phyloP scores from a whole-genome alignment of 108 stramenopile species.

The Cyclotella choctawhatcheeana region DNA sequence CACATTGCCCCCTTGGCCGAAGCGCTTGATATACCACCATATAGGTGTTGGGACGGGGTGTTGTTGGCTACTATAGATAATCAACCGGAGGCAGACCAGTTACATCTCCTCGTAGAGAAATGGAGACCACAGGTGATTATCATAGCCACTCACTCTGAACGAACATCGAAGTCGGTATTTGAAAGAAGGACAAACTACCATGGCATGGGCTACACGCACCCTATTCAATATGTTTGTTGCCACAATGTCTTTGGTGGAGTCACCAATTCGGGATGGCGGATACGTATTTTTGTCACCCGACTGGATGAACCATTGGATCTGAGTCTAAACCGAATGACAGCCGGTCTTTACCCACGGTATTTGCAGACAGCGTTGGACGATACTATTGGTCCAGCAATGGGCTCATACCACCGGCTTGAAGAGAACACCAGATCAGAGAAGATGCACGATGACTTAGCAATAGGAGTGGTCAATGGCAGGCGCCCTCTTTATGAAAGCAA shows the following conservation, averaged over 20 bases:
- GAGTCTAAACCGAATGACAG: not conserved
- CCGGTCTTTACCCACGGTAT: not conserved
- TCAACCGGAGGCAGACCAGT: not conserved
- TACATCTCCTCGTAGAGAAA: not conserved
- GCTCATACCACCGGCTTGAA: not conserved
- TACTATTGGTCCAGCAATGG: not conserved
- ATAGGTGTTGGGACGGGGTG: not conserved
- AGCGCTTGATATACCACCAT: conserved; percentile 2
- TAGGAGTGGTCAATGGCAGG: not conserved
- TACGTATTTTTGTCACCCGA: not conserved
- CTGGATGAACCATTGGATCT: not conserved
- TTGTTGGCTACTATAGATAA: not conserved
- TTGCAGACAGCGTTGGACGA: conserved; percentile 1
- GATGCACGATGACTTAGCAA: not conserved
- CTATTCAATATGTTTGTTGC: not conserved
- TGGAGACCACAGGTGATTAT: not conserved
- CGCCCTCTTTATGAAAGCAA: not conserved
- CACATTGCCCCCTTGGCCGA: not conserved
- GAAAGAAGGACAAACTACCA: not conserved
- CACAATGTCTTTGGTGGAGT: conserved; percentile 1
- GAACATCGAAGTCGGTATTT: not conserved
- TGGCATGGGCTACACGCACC: not conserved
- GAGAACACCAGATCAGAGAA: not conserved
- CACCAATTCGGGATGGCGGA: not conserved
- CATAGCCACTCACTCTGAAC: not conserved